These are phyloP conservation scores for Cyclotella cryptica DNA, from an alignment of 108 stramenopile genomes.

Conservation along the genomic window DNA sequence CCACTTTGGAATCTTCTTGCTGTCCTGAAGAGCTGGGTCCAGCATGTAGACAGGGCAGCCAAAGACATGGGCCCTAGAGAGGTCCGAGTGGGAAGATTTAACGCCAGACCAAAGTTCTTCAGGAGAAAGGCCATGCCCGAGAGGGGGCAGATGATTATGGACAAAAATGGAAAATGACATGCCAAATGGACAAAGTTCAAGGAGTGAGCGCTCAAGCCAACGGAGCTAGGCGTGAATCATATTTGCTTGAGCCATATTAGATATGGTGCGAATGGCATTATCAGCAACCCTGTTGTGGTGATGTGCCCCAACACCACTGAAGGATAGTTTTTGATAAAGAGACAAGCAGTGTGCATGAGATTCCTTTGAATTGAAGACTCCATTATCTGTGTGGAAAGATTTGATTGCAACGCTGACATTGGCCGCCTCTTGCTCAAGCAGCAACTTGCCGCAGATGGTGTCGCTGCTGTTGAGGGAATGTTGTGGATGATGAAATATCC, in stretches of 20 bases:
- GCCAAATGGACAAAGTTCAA: constrained; percentile 58
- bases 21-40: no score
- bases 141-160: constrained; percentile 24
- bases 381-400: constrained; percentile 49
- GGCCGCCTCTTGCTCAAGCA: constrained; percentile 29
- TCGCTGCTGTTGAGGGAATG: constrained; percentile 37
- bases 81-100: not conserved
- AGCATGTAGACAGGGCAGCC: no score
- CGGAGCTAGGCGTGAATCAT: constrained; percentile 52
- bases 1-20: no score
- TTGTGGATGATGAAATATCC: constrained; percentile 35
- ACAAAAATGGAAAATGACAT: constrained; percentile 52
- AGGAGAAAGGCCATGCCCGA: not conserved
- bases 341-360: constrained; percentile 5
- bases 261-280: no score
- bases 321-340: constrained; percentile 24
- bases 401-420: constrained; percentile 38
- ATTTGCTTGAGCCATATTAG: constrained; percentile 49
- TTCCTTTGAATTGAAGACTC: constrained; percentile 32
- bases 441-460: constrained; percentile 44
- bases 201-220: constrained; percentile 45
- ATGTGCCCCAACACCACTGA: no score
- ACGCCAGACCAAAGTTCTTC: not conserved
- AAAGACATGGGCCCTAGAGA: not conserved
- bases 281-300: no score